These are phyloP conservation scores for Acmispon strigosus DNA, from an alignment of 306 rosid species.

Conservation along the genomic window DNA sequence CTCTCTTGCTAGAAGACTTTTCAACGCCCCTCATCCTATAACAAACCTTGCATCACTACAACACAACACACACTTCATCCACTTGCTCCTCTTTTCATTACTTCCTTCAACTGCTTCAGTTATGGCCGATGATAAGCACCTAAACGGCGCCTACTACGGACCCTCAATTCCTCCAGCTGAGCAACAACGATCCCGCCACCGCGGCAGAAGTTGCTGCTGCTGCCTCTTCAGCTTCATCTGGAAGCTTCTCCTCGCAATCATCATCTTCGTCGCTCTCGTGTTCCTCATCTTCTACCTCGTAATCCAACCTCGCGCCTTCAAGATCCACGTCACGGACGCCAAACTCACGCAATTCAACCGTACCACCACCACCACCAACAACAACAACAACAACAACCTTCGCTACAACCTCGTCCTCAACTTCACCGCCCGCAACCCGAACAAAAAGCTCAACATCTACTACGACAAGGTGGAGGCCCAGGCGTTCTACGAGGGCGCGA, in stretches of 20 bases:
- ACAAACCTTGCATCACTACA: not conserved
- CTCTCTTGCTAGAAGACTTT: not conserved
- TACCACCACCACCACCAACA: not conserved
- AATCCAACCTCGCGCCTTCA: conserved; percentile 47
- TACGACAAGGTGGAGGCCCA: conserved; percentile 30
- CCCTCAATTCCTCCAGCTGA: conserved; percentile 10
- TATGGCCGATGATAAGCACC: not conserved
- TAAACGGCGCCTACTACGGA: conserved; percentile 24
- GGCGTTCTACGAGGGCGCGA: conserved; percentile 21
- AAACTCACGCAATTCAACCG: conserved; percentile 48
- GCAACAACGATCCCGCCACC: not conserved
- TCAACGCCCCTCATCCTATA: not conserved
- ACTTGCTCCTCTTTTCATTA: not conserved
- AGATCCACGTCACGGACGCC: conserved; percentile 44
- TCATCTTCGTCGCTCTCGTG: conserved; percentile 21
- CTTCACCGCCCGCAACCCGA: conserved; percentile 43
- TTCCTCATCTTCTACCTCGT: conserved; percentile 40
- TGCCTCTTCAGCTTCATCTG: conserved; percentile 38
- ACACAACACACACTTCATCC: not conserved
- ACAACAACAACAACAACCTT: conserved; percentile 5
- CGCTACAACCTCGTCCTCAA: conserved; percentile 29
- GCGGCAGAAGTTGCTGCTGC: conserved; percentile 14
- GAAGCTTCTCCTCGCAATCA: conserved; percentile 27
- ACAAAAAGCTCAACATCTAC: conserved; percentile 30
- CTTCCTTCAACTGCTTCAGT: not conserved